These are phyloP conservation scores for Elymus sibiricus DNA, from an alignment of 176 grass and related monocot species.

Conservation along the genomic window DNA sequence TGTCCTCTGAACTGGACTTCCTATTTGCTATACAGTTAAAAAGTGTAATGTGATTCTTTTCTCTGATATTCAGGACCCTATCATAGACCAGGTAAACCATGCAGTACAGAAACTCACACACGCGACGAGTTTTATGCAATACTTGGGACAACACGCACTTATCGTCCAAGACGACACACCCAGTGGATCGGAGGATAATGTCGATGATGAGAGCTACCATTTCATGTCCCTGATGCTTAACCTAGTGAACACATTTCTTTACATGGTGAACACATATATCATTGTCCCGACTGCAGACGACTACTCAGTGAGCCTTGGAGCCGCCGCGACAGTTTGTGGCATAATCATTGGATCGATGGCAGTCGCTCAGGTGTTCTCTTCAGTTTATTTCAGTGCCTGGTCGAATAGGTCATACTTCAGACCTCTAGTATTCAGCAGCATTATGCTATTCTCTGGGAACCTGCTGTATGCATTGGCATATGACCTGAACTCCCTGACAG, in stretches of 20 bases:
- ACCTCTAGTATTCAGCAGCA: conserved; percentile 81
- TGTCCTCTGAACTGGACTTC: background rate
- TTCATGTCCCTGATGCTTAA: conserved; percentile 74
- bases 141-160: conserved; percentile 73
- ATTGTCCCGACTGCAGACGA: conserved; percentile 85
- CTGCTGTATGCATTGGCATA: conserved; percentile 77
- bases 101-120: conserved; percentile 61
- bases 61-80: conserved; percentile 59
- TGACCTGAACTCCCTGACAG: conserved; percentile 60
- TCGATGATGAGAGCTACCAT: conserved; percentile 62
- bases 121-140: conserved; percentile 69
- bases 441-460: conserved; percentile 71
- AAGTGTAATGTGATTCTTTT: background rate
- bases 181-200: conserved; percentile 50
- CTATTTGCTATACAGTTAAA: background rate
- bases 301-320: conserved; percentile 75
- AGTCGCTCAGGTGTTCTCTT: conserved; percentile 83
- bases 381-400: conserved; percentile 89
- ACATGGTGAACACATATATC: conserved; percentile 95
- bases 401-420: conserved; percentile 80
- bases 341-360: conserved; percentile 93
- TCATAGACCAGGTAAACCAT: conserved; percentile 74
- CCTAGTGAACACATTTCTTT: conserved; percentile 82
- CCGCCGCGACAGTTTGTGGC: conserved; percentile 76
- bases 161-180: conserved; percentile 64